Conservation (phyloP, 2,329 filamentous ascomycete species). For the Clarireedia hainanense region DNA sequence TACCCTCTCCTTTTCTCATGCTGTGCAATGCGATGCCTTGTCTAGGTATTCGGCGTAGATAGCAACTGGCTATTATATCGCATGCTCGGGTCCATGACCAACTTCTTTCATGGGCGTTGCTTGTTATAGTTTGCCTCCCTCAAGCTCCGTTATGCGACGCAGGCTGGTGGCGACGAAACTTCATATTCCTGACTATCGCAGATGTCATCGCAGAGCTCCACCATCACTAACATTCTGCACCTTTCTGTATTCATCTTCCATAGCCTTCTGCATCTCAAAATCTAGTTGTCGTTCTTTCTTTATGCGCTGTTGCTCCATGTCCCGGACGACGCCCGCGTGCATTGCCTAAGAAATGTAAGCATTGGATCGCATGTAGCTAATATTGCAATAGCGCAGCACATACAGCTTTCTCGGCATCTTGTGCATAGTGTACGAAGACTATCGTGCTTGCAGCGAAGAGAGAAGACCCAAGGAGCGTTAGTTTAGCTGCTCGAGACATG, state of each 20-base stretch:
- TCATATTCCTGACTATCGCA: background rate
- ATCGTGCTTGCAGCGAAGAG: conserved; percentile 71
- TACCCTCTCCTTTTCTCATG: no score
- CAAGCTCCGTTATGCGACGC: background rate
- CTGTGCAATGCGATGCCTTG: no score
- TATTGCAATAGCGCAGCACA: conserved; percentile 26
- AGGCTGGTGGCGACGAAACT: background rate
- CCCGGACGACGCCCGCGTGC: conserved; percentile 89
- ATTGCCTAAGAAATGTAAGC: conserved; percentile 56
- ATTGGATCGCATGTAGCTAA: background rate
- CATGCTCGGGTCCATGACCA: no score
- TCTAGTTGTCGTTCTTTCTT: conserved; percentile 89
- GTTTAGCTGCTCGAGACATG: conserved; percentile 88
- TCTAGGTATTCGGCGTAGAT: no score
- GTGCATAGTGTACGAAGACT: conserved; percentile 80
- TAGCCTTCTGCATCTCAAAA: conserved; percentile 79
- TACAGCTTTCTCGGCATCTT: conserved; percentile 77
- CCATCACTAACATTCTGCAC: conserved; percentile 66
- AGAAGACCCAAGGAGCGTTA: conserved; percentile 73
- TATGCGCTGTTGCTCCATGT: conserved; percentile 86
- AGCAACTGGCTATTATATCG: no score
- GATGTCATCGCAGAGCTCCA: conserved; percentile 6
- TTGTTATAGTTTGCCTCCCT: background rate
- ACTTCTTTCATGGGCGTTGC: no score
- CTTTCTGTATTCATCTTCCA: conserved; percentile 87